Conservation (phyloP, 2,329 filamentous ascomycete species). For the Graphilbum fragrans region DNA sequence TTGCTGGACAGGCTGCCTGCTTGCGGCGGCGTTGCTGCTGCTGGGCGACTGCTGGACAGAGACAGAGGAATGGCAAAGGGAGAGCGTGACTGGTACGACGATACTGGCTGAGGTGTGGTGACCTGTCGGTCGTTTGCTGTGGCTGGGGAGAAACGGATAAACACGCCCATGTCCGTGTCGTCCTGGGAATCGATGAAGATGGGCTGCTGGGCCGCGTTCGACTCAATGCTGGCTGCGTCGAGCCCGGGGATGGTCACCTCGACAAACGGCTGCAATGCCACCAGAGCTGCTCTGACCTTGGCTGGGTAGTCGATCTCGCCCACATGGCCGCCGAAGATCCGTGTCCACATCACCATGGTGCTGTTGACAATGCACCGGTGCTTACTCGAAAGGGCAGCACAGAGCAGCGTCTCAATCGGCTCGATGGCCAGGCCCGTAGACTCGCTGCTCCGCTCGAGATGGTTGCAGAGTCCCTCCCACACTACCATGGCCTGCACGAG, state of each 20-base stretch:
- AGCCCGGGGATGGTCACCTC: conserved; percentile 33
- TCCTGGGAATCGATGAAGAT: conserved; percentile 38
- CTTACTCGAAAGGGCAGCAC: conserved; percentile 44
- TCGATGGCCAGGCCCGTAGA: conserved; percentile 33
- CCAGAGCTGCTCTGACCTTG: conserved; percentile 48
- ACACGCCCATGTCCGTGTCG: conserved; percentile 25
- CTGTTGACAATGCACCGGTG: conserved; percentile 40
- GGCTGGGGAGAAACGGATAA: conserved; percentile 14
- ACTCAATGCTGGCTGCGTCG: conserved; percentile 23
- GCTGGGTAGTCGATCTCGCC: conserved; percentile 51
- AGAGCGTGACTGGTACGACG: conserved; percentile 8
- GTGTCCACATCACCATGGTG: conserved; percentile 52
- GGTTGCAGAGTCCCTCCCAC: conserved; percentile 35
- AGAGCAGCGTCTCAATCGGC: conserved; percentile 41
- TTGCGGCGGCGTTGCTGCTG: neutral
- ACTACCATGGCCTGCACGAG: no score
- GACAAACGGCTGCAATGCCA: conserved; percentile 42
- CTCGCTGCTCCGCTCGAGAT: conserved; percentile 22
- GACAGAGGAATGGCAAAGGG: conserved; percentile 13
- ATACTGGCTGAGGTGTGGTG: conserved; percentile 12
- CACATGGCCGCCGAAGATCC: conserved; percentile 45
- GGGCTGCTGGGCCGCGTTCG: conserved; percentile 22
- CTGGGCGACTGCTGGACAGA: conserved; percentile 2
- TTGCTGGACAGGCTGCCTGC: conserved; percentile 1
- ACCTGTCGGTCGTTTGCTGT: conserved; percentile 10